Evolutionary conservation across 345 rosid genomes (phyloP).

Genomic region (Alliaria petiolata): DNA sequence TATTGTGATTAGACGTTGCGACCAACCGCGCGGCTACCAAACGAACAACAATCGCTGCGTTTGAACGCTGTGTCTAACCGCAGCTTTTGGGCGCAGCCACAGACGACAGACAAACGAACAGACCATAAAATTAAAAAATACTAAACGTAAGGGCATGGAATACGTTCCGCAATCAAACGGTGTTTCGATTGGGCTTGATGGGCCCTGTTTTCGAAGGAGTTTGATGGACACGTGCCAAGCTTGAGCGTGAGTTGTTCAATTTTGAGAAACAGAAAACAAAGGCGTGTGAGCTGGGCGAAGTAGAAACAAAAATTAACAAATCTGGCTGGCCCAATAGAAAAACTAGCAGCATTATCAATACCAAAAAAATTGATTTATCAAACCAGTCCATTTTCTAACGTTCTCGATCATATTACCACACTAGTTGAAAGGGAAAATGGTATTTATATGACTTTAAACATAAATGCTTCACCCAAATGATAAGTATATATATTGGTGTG

Average conservation of each 20-base stretch:
- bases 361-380: background rate
- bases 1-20: too few relatives aligned
- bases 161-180: slow-evolving; percentile 13
- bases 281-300: slow-evolving; percentile 25
- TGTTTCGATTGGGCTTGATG: slow-evolving; percentile 20
- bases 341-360: slow-evolving; percentile 18
- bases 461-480: background rate
- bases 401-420: background rate
- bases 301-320: slow-evolving; percentile 21
- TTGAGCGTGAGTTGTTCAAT: slow-evolving; percentile 8
- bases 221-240: slow-evolving; percentile 4
- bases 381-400: background rate
- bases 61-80: too few relatives aligned
- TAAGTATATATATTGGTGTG: background rate
- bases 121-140: background rate
- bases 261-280: slow-evolving; percentile 7
- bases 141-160: slow-evolving; percentile 1
- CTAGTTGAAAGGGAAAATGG: background rate
- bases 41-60: too few relatives aligned
- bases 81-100: too few relatives aligned
- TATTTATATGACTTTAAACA: background rate
- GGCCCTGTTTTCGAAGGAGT: slow-evolving; percentile 8
- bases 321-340: slow-evolving; percentile 23
- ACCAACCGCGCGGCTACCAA: too few relatives aligned
- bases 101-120: too few relatives aligned